Base-by-base conservation (phyloP, 179 eudicot genomes). In the Heliamphora pulchella region DNA sequence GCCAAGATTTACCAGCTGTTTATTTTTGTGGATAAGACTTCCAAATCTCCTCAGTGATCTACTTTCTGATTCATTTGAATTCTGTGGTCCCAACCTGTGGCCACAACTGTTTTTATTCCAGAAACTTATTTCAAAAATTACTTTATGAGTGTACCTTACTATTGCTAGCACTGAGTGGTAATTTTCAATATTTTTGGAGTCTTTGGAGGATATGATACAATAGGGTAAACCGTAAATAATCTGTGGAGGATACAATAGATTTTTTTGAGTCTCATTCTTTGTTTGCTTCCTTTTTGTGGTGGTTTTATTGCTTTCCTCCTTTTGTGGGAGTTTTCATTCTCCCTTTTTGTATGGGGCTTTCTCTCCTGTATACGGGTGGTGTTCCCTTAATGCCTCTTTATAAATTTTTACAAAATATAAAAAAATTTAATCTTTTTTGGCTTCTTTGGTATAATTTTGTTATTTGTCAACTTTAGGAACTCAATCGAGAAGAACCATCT, bases 401-500 rank as follows among this genome's bases (percentile, higher is more conserved):
- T 31, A 31, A 31, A 31, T 31, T 31, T 31, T 31, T 31, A 31
- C 31, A 31, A 0, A 31, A 31, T 31, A 31, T 31, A 31, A 31
- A 31, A 31, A 0, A 31, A 31, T 31, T 31, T 31, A 31, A 31
- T 31, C 31, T 31, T 31, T 31, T 31, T 31, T 31, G 31, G 31
- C 2, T 69, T 75, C 44, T 54, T 81, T 46, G 71, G 66, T 78
- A 53, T 78, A 22, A 78, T 58, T 18, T 78, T 81, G 63, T 13
- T 80, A 14, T 72, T 43, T 82, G 54, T 51, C 47, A 64, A 63
- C 75, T 88, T 5, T 87, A 96, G 99, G 97, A 91, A 85, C 93
- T 96, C 48, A 91, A 89, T 79, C 90, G 96, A 81, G 98, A 91
- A 80, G 99, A 96, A 80, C 94, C 98, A 59, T 87, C 91, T 82